Evolutionary conservation across 768 basidiomycete genomes (phyloP).

Genomic region (Clitopilus passeckerianus): DNA sequence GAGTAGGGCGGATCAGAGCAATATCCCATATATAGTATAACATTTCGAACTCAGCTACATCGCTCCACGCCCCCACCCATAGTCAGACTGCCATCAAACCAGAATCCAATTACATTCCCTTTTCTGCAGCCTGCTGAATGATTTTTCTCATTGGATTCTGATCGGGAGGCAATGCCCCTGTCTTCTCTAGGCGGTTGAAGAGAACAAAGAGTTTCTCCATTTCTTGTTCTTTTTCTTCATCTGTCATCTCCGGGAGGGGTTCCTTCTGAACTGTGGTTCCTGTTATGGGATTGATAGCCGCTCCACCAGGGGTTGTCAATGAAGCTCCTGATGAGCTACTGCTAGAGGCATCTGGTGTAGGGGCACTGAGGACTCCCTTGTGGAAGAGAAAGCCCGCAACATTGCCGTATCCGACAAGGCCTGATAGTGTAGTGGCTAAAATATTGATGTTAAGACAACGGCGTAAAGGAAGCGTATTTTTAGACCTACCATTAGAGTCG

Average conservation of each 20-base stretch:
- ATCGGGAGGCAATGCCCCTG: constrained; percentile 57
- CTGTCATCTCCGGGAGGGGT: constrained; percentile 64
- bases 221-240: constrained; percentile 93
- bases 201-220: constrained; percentile 89
- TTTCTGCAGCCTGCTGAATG: constrained; percentile 29
- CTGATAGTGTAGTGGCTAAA: constrained; percentile 65
- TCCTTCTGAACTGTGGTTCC: constrained; percentile 52
- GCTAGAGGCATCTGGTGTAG: constrained; percentile 26
- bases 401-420: constrained; percentile 89
- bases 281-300: constrained; percentile 79
- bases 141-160: constrained; percentile 75
- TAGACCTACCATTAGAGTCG: constrained; percentile 58
- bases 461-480: neutral
- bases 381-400: constrained; percentile 93
- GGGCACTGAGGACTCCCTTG: constrained; percentile 75
- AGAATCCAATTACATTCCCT: neutral
- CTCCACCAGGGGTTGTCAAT: constrained; percentile 27
- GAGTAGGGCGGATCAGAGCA: too few relatives aligned
- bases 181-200: constrained; percentile 84
- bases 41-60: too few relatives aligned
- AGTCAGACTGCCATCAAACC: too few relatives aligned
- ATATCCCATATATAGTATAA: too few relatives aligned
- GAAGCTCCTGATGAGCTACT: constrained; percentile 23
- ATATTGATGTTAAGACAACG: neutral
- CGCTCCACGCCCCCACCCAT: too few relatives aligned